phyloP scores from a whole-genome alignment of 768 basidiomycete species.

The Calocera cornea region DNA sequence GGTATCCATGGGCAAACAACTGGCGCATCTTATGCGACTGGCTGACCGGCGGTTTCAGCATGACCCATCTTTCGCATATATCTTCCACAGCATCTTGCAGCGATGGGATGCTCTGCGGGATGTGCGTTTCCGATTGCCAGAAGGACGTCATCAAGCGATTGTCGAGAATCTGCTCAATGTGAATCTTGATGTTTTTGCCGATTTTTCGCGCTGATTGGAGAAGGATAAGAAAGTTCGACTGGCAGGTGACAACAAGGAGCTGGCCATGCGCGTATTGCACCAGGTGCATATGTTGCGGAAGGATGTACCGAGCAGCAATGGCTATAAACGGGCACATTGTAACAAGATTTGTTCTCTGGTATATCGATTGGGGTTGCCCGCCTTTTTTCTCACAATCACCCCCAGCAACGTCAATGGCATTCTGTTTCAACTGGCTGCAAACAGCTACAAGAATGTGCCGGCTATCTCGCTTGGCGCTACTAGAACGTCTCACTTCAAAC shows the following conservation, averaged over 20 bases:
- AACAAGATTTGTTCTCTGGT: conserved; percentile 14
- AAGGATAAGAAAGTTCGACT: conserved; percentile 8
- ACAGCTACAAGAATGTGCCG: conserved; percentile 11
- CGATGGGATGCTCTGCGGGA: neutral
- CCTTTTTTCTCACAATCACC: conserved; percentile 17
- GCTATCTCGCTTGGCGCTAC: too few species aligned
- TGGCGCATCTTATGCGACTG: conserved; percentile 7
- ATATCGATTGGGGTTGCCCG: conserved; percentile 8
- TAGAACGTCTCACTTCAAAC: neutral
- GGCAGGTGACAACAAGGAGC: neutral
- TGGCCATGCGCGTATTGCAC: conserved; percentile 6
- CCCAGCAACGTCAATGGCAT: conserved; percentile 14
- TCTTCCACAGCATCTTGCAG: conserved; percentile 17
- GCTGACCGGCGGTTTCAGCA: conserved; percentile 15
- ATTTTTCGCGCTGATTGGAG: conserved; percentile 6
- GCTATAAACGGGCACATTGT: conserved; percentile 8
- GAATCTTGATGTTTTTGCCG: neutral
- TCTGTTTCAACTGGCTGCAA: conserved; percentile 10
- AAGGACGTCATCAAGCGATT: neutral
- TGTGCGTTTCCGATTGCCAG: neutral
- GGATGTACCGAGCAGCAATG: conserved; percentile 12
- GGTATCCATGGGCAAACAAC: conserved; percentile 8
- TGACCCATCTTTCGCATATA: conserved; percentile 15
- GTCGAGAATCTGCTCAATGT: neutral
- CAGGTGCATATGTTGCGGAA: conserved; percentile 4